phyloP scores from a whole-genome alignment of 1,284 basidiomycete species.

The Trichosporon asahii region DNA sequence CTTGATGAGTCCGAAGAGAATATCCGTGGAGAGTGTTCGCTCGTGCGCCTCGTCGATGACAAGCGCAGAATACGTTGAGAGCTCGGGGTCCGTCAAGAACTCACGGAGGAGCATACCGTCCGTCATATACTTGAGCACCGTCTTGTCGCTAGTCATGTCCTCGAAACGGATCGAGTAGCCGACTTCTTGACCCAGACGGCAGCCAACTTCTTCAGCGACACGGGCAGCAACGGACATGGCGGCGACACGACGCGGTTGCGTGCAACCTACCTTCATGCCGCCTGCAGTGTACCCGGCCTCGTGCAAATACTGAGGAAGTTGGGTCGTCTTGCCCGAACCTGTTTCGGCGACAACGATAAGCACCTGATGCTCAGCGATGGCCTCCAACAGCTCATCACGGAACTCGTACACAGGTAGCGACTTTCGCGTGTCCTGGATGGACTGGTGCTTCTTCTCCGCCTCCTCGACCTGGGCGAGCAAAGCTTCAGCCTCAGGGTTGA shows the following conservation, averaged over 20 bases:
- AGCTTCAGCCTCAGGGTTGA: constrained; percentile 83
- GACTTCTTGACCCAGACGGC: constrained; percentile 92
- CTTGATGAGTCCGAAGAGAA: constrained; percentile 94
- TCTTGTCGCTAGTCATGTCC: constrained; percentile 98
- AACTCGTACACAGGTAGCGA: constrained; percentile 84
- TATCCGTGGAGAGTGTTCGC: constrained; percentile 91
- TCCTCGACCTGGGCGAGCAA: constrained; percentile 85
- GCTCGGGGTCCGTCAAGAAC: constrained; percentile 90
- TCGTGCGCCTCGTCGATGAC: constrained; percentile 98
- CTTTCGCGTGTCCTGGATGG: constrained; percentile 86
- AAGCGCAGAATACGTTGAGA: constrained; percentile 85
- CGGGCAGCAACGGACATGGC: constrained; percentile 99
- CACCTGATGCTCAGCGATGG: constrained; percentile 85
- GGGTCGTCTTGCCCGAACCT: constrained; percentile 96
- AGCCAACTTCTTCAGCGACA: constrained; percentile 98
- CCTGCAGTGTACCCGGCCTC: constrained; percentile 91
- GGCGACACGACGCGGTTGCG: constrained; percentile 96
- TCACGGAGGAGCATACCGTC: constrained; percentile 97
- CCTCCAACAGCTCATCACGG: constrained; percentile 80
- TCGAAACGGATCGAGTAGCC: constrained; percentile 99
- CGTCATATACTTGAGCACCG: constrained; percentile 96
- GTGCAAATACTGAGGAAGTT: constrained; percentile 95
- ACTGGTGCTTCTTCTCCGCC: constrained; percentile 80
- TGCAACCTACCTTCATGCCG: constrained; percentile 91
- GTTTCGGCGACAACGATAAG: constrained; percentile 90